Base-by-base conservation (phyloP, 768 basidiomycete species). In the Leccinum boreale region DNA sequence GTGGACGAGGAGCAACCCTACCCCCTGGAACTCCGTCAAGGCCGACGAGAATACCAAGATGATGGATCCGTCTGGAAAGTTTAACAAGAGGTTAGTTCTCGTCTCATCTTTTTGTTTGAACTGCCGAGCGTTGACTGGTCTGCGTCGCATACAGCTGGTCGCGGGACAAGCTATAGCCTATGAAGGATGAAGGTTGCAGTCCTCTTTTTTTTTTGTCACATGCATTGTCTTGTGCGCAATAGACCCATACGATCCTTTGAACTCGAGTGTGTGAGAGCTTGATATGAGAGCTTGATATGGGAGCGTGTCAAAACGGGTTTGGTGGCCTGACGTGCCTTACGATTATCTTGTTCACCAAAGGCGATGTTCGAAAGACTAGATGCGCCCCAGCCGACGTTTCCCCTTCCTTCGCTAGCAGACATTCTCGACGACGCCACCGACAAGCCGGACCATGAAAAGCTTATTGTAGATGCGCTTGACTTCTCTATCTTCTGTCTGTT, bases 11-110 rank as follows among this genome's bases (percentile, higher is more conserved):
- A 71, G 67, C 71, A 94, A 95, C 79, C 92, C 92, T 35, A 86
- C 85, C 21, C 93, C 93, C n/a, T 94, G 90, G 90, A 90, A 91
- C 74, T 80, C 83, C 56, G 81, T 94, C 69, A 80, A 89, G 70
- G 85, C 80, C 39, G 79, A 87, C 67, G 85, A 94, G 73, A 83
- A 83, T 62, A 89, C 81, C 53, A 93, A 93, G 75, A 46, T 93
- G 58, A 65, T 85, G 69, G 70, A 80, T 46, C 81, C 90, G 39
- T 85, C 86, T 76, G 85, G 88, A 69, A 86, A 83, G 64, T 91
- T 92, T 64, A 80, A 86, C 8, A 87, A 85, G 78, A 84, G 79
- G 91, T 63, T 21, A 53, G 53, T 65, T 17, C 36, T 39, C 24
- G 14, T 55, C 29, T 57, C 51, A 1, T 42, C n/a, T 10, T 9